Base-by-base conservation (phyloP, 2,329 filamentous ascomycete genomes). In the Capronia coronata region DNA sequence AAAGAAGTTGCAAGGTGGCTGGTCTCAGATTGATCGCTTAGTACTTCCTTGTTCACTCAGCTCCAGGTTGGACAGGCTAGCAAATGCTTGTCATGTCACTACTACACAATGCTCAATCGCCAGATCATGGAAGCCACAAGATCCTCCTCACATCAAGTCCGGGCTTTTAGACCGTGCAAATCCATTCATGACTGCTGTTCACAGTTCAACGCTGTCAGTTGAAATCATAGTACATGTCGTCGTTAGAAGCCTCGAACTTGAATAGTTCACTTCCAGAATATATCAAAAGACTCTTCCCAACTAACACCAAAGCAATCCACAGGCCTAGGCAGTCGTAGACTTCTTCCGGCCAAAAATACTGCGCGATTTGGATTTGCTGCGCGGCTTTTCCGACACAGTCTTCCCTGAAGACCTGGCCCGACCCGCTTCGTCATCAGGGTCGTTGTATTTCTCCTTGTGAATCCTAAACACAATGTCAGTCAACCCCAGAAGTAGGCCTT, bases 391-490 rank as follows among this genome's bases (percentile, higher is more conserved):
- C 8, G 42, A 40, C 11, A 48, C 49, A 6, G 44, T 49, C 45
- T 54, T 54, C 27, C 32, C 32, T 8, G 40, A n/a, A 3, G 51
- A 52, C 25, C 48, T 46, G 14, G 48, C 49, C 21, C 50, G 40
- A 38, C 43, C 19, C 18, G 14, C 30, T 7, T 49, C 48, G n/a
- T 55, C 55, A 23, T 57, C 49, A 35, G 41, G 44, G 44, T 59
- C 48, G 30, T 59, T 55, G 48, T 59, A 59, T 52, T 61, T 61
- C 13, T 57, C 57, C 30, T 61, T 61, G 52, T 61, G 49, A 22
- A 61, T 61, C 57, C 57, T 59, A 48, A 13, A 37, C 14, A 18
- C 14, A 9, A 16, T 25, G 27, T 51, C 23, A 53, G 46, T 34
- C 14, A 40, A n/a, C 19, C 6, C 27, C 21, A 39, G 10, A 11